phyloP scores from a whole-genome alignment of 805 yeast genomes.

The Candida maris region DNA sequence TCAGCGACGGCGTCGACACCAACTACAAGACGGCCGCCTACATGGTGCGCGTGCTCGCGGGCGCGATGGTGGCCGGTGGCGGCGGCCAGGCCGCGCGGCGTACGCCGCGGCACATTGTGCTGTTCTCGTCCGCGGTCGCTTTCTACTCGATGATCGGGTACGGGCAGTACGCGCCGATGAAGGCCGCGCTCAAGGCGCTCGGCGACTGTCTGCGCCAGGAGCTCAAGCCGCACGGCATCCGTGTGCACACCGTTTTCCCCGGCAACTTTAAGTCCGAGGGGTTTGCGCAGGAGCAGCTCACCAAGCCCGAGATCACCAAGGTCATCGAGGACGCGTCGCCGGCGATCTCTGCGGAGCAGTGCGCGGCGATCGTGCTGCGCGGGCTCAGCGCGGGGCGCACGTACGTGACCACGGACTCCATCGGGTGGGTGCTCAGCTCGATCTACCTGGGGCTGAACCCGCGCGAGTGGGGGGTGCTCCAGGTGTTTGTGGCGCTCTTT shows the following conservation, averaged over 20 bases:
- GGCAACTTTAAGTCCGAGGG: slow-evolving; percentile 94
- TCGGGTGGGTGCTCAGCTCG: slow-evolving; percentile 77
- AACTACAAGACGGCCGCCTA: slow-evolving; percentile 75
- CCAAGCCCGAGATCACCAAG: slow-evolving; percentile 82
- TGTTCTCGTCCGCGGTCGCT: slow-evolving; percentile 74
- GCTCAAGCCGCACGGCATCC: slow-evolving; percentile 57
- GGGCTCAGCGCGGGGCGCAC: slow-evolving; percentile 63
- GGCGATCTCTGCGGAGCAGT: slow-evolving; percentile 63
- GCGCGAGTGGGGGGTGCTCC: slow-evolving; percentile 53
- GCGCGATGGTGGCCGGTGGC: slow-evolving; percentile 35
- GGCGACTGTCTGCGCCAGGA: slow-evolving; percentile 83
- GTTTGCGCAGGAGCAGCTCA: slow-evolving; percentile 67
- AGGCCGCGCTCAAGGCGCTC: slow-evolving; percentile 75
- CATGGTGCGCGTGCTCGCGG: slow-evolving; percentile 62
- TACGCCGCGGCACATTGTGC: slow-evolving; percentile 48
- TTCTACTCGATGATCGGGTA: slow-evolving; percentile 90
- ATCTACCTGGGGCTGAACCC: slow-evolving; percentile 70
- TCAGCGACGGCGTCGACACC: slow-evolving; percentile 57
- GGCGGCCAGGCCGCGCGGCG: slow-evolving; percentile 3
- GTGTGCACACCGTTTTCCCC: slow-evolving; percentile 75
- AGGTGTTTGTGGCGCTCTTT: slow-evolving; percentile 43
- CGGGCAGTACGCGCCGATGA: slow-evolving; percentile 83
- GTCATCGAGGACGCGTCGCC: slow-evolving; percentile 80
- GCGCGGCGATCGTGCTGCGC: slow-evolving; percentile 58
- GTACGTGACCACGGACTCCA: slow-evolving; percentile 73